A percentile compares a stretch with the other conserved stretches of the same genome.
Conservation (phyloP, 441 rosid species). For the Gossypium schwendimanii region DNA sequence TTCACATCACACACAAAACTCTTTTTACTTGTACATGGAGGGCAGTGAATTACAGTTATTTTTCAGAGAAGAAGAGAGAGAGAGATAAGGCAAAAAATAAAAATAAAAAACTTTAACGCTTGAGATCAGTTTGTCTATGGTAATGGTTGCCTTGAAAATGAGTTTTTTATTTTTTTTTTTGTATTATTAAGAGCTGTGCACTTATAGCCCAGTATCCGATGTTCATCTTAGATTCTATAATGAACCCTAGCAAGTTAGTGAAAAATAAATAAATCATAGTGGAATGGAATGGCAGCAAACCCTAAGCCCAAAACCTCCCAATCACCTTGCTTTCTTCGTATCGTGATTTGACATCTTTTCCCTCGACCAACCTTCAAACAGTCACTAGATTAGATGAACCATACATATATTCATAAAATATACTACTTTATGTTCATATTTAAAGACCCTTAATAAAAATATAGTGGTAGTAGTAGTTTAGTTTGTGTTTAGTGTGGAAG, state of each 20-base stretch:
- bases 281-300: not conserved
- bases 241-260: conserved; percentile 4
- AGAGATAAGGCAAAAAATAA: not conserved
- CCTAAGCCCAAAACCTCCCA: conserved; percentile 12
- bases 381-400: not conserved
- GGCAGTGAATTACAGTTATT: conserved; percentile 13
- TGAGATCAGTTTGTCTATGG: conserved; percentile 21
- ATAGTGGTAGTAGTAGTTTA: not conserved
- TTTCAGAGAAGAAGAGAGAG: not conserved
- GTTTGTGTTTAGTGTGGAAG: not conserved
- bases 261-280: not conserved
- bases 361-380: not conserved
- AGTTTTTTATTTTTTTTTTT: not conserved
- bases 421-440: not conserved
- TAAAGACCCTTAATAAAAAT: not conserved
- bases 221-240: conserved; percentile 24
- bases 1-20: not conserved
- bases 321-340: conserved; percentile 16
- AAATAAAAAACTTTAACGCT: conserved; percentile 13
- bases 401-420: not conserved
- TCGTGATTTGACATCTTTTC: conserved; percentile 16
- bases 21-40: not conserved
- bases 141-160: not conserved
- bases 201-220: conserved; percentile 39
- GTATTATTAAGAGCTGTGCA: conserved; percentile 19